Base-by-base conservation (phyloP, 352 stramenopile species). In the Blastocystis sp. region DNA sequence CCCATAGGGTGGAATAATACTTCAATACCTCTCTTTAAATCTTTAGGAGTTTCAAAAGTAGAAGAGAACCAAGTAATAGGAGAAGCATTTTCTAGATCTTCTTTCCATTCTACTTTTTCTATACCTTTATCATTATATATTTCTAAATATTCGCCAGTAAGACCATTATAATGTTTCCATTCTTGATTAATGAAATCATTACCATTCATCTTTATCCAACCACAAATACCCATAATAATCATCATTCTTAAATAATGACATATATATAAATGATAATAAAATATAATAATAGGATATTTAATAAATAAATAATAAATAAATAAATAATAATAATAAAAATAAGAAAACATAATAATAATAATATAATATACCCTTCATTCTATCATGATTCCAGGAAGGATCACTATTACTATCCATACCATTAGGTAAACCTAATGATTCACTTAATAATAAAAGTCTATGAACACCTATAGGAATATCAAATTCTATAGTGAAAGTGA, bases 381-480 rank as follows among this genome's bases (percentile, higher is more conserved):
- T 23, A 4, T 18, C 16, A 18, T 13, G 21, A 25, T 23, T 30
- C 42, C 42, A 49, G 6, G 42, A 31, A 4, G 42, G 42, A 45
- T 49, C 42, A n/a, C 19, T 23, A 49, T 55, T 55, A 9, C 18
- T 36, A 37, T 45, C 9, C 18, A 30, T 32, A 7, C n/a, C 13
- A 43, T 55, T 55, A 7, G 44, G 21, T 55, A 30, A n/a, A 36
- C 44, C 44, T n/a, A 55, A 35, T 13, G 44, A 55, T 49, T 49
- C 42, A 45, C 23, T 42, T 23, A 49, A 30, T 2, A 49, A 31
- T 6, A 25, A 19, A 16, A 49, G 25, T 6, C 41, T 49, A 25
- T 49, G 42, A 6, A 42, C 19, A 25, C 42, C 42, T 18, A 25
- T 25, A 6, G n/a, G 16, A 39, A 23, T 25, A 2, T 49, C 41